phyloP scores from a whole-genome alignment of 1,284 basidiomycete species.

The Volvariella volvacea region DNA sequence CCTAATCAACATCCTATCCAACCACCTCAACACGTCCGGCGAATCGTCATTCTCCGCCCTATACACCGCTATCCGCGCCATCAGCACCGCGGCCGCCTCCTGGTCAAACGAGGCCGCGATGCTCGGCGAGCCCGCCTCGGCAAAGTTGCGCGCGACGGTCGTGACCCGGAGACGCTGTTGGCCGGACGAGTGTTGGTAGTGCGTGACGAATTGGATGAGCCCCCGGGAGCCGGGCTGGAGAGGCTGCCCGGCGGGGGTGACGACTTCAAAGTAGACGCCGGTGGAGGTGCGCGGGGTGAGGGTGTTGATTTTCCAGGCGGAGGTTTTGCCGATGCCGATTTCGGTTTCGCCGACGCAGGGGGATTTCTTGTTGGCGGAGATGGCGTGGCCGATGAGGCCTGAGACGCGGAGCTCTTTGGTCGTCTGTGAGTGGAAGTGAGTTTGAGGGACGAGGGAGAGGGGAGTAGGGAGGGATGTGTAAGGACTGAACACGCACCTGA shows the following conservation, averaged over 20 bases:
- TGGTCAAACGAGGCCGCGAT: constrained; percentile 97
- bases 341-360: constrained; percentile 98
- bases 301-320: constrained; percentile 97
- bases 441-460: constrained; percentile 1
- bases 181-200: constrained; percentile 96
- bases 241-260: constrained; percentile 96
- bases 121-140: constrained; percentile 90
- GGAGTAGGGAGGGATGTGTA: background rate
- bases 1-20: constrained; percentile 98
- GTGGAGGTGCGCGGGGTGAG: constrained; percentile 86
- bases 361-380: constrained; percentile 96
- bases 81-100: constrained; percentile 95
- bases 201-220: constrained; percentile 97
- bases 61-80: constrained; percentile 99
- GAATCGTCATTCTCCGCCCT: constrained; percentile 99
- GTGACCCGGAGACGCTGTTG: constrained; percentile 94
- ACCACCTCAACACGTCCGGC: constrained; percentile 94
- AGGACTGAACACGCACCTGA: constrained; percentile 47
- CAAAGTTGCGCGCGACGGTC: constrained; percentile 95
- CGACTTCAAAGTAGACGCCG: constrained; percentile 98
- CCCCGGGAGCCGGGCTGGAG: constrained; percentile 89
- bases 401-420: constrained; percentile 99
- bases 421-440: constrained; percentile 47
- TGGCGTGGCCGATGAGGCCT: constrained; percentile 95
- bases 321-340: constrained; percentile 98